These are phyloP conservation scores for Ceratocystis albifundus DNA, from an alignment of 2,329 filamentous ascomycete species.

Conservation along the genomic window DNA sequence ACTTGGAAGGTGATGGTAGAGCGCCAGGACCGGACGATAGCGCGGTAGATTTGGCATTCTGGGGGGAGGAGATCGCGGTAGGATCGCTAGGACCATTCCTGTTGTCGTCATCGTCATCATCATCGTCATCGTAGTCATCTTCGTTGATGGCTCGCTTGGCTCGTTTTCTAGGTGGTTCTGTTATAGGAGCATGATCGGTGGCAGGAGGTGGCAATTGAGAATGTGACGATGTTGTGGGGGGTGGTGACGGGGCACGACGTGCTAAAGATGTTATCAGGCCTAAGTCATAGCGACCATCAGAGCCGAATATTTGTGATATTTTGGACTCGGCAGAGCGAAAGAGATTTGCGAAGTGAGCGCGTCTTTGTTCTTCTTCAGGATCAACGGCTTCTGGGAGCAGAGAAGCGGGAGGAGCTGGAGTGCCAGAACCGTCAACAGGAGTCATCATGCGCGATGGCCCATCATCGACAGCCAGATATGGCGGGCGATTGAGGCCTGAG, in stretches of 20 bases:
- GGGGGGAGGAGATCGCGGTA: slow-evolving; percentile 39
- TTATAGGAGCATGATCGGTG: slow-evolving; percentile 47
- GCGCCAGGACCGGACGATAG: slow-evolving; percentile 43
- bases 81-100: slow-evolving; percentile 40
- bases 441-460: slow-evolving; percentile 41
- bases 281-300: slow-evolving; percentile 43
- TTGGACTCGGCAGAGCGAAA: slow-evolving; percentile 67
- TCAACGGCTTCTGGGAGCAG: slow-evolving; percentile 25
- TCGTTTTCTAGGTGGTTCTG: slow-evolving; percentile 58
- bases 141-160: slow-evolving; percentile 68
- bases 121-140: slow-evolving; percentile 77
- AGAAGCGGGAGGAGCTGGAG: slow-evolving; percentile 17
- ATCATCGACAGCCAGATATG: slow-evolving; percentile 39
- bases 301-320: slow-evolving; percentile 62
- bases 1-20: slow-evolving; percentile 58
- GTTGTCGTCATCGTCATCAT: slow-evolving; percentile 61
- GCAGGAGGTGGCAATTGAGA: slow-evolving; percentile 37
- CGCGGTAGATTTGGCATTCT: slow-evolving; percentile 36
- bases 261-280: slow-evolving; percentile 43
- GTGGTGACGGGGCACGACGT: slow-evolving; percentile 39
- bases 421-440: slow-evolving; percentile 37
- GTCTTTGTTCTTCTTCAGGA: slow-evolving; percentile 54
- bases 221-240: slow-evolving; percentile 24
- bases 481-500: slow-evolving; percentile 5
- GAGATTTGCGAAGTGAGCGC: slow-evolving; percentile 62